Base-by-base conservation (phyloP, 805 yeast species). In the Candida stauntonica region DNA sequence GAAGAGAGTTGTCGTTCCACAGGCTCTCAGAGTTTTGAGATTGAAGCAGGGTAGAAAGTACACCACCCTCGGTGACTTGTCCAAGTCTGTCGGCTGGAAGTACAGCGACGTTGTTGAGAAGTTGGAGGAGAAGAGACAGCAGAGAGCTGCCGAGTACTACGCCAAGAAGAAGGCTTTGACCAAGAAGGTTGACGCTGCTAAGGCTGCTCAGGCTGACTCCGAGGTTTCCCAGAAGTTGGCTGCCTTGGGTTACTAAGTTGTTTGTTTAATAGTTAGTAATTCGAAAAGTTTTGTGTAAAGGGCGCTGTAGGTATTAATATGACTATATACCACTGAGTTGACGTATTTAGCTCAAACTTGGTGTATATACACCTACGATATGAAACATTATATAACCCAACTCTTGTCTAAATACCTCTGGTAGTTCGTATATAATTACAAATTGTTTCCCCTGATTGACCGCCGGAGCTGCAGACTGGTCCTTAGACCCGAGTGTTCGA, bases 1-100 rank as follows among this genome's bases (percentile, higher is more conserved):
- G 87, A 91, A 91, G 95, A 87, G 96, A 73, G 96, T 89, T 68
- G 99, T 93, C 61, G 99, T 93, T 67, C 99, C 99, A 70, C 96
- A 87, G 79, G 99, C 99, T 66, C 80, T 93, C 68, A 87, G 99
- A 78, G 96, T 93, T 60, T 79, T 93, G 71, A 88, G 99, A 82
- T 85, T 93, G 74, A 89, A 88, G 78, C 98, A 88, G 71, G 99
- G 99, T 72, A 88, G 99, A 85, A 93, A 93, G 78, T 93, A 83
- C 95, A 86, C 96, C 75, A 87, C 97, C 55, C 86, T 93, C 62
- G 95, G 95, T 70, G 88, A 93, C 72, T 81, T 93, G 70, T 83
- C 96, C 58, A 72, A 93, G 62, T 81, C 96, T 64, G 97, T 93
- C 61, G 99, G 99, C 72, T 93, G 99, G 99, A 93, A 89, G 77